These are phyloP conservation scores for Mimosa pudica DNA, from an alignment of 306 rosid genomes.

Conservation along the genomic window DNA sequence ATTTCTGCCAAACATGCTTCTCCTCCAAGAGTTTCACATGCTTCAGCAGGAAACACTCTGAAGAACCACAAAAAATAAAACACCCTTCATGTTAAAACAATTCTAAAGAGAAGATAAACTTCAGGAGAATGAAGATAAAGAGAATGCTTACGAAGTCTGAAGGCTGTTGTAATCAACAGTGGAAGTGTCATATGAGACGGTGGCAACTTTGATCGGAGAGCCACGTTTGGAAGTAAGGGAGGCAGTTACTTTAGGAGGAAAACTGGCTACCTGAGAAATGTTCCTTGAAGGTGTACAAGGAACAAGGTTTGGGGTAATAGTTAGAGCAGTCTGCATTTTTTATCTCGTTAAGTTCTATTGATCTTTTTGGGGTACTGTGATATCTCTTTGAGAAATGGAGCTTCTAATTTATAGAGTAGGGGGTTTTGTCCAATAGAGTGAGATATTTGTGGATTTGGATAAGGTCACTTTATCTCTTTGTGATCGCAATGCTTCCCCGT, in stretches of 20 bases:
- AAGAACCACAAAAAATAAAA: not conserved
- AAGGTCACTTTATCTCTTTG: conserved; percentile 36
- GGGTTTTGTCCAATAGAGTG: not conserved
- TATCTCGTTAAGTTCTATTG: conserved; percentile 16
- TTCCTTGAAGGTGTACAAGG: conserved; percentile 53
- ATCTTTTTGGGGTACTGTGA: conserved; percentile 18
- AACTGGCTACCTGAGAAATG: conserved; percentile 22
- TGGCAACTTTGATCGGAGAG: conserved; percentile 42
- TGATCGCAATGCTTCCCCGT: conserved; percentile 5
- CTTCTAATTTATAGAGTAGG: conserved; percentile 35
- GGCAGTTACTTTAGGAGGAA: conserved; percentile 36
- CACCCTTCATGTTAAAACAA: not conserved
- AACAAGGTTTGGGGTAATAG: conserved; percentile 44
- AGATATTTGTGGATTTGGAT: conserved; percentile 51
- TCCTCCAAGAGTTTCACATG: conserved; percentile 76
- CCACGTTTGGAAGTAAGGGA: conserved; percentile 38
- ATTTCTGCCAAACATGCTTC: conserved; percentile 66
- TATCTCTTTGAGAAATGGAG: not conserved
- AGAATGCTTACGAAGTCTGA: conserved; percentile 50
- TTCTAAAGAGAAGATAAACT: not conserved
- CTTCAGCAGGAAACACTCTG: conserved; percentile 72
- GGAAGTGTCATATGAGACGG: conserved; percentile 37
- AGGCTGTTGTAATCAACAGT: conserved; percentile 62
- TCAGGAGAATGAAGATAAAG: not conserved
- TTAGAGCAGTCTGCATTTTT: conserved; percentile 61